Evolutionary conservation across 2,329 filamentous ascomycete genomes (phyloP), one percentile per base, ranked within the genome.

Genomic region (Aureobasidium pullulans): DNA sequence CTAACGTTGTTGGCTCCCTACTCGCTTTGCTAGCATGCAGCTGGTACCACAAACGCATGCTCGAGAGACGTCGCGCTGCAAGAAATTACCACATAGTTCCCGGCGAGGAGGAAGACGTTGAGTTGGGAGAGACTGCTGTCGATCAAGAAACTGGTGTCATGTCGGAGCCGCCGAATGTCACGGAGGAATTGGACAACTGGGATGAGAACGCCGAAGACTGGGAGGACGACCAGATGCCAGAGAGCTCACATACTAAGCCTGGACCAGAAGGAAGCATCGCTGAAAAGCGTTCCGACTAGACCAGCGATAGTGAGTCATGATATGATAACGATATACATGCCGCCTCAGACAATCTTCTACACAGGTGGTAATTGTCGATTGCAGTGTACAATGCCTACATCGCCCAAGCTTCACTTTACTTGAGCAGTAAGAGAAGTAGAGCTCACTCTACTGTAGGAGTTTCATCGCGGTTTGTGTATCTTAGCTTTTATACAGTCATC

Each of bases 1-100:
- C 92, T 69, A 99, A 99, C 71, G 74, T 96, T 0, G 76, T 89
- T 42, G 94, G 94, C 43, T 93, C 88, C 64, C 73, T 88, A 13
- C 76, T 79, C 0, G 91, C 84, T 0, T 71, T 96, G 19, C 86
- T 80, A 0, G 71, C 96, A 19, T 95, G 89, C 71, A 86, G 85
- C 60, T 93, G 89, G 88, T 99, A 99, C 71, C 94, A 99, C 75
- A 88, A 89, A 70, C 87, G 94, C 61, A 97, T 97, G 91, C 78
- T 97, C 40, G 93, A 97, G 73, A 82, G 94, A 63, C 89, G 88
- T 71, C 82, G 92, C 62, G 79, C 84, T 68, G 84, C 84, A 59
- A 88, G 88, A 69, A 83, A 83, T 54, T 95, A 95, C 68, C 81
- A 82, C 57, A 80, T 83, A 6, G 81, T 95, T 6, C 82, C 88